Base-by-base conservation (phyloP, 495 filamentous ascomycete genomes). In the Tricharina praecox region DNA sequence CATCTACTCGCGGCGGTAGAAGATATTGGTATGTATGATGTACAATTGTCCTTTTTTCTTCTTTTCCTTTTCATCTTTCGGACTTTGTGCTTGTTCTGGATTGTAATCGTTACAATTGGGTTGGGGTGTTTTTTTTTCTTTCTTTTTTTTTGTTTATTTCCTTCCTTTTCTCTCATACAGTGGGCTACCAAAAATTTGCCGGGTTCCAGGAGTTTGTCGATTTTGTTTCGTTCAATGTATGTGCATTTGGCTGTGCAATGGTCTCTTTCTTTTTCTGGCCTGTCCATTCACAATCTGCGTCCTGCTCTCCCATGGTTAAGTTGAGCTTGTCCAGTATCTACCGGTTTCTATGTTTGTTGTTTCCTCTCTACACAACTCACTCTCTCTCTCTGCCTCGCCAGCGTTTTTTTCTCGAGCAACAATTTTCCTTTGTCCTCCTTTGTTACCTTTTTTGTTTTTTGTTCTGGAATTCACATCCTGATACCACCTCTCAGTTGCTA, bases 131-230 rank as follows among this genome's bases (percentile, higher is more conserved):
- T 24, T 25, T 32, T n/a, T n/a, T n/a, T n/a, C n/a, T n/a, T n/a
- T n/a, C n/a, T n/a, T n/a, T n/a, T n/a, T n/a, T n/a, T n/a, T n/a
- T n/a, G n/a, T n/a, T n/a, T n/a, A n/a, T n/a, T n/a, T n/a, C n/a
- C n/a, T n/a, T n/a, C n/a, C n/a, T n/a, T n/a, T n/a, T n/a, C n/a
- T n/a, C n/a, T 39, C 20, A 39, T 39, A 39, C 5, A 39, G 7
- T 39, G 36, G 36, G 19, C 13, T 32, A 16, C 8, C 10, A 43
- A 28, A 43, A 21, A 43, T 23, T 39, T 43, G 39, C 39, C 39
- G 39, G 39, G 21, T 43, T 24, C 7, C 8, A 5, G 39, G 39
- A 43, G 39, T 43, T 43, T 43, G 20, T 43, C 39, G 20, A 21
- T 43, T 43, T 43, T 28, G 7, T 19, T 24, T 43, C 18, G 19